Conservation (phyloP, 306 rosid species). For the Fragaria vesca region DNA sequence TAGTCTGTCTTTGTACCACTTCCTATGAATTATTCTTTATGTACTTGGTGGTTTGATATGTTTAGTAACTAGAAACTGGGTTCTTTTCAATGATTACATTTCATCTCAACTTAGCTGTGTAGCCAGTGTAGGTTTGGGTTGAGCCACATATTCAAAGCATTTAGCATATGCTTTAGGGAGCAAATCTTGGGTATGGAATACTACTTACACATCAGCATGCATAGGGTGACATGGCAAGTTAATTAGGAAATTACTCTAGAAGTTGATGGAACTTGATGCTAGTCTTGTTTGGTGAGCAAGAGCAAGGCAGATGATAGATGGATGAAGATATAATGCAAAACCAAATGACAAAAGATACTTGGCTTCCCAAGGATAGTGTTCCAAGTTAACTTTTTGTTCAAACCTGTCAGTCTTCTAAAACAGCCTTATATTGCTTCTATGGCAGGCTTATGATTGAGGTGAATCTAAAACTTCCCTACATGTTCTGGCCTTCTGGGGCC, state of each 20-base stretch:
- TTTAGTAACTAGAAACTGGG: not conserved
- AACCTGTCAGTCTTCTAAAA: slow-evolving; percentile 80
- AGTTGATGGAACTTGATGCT: slow-evolving; percentile 13
- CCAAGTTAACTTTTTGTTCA: slow-evolving; percentile 77
- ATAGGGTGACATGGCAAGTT: slow-evolving; percentile 37
- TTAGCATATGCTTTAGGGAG: slow-evolving; percentile 2
- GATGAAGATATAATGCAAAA: slow-evolving; percentile 33
- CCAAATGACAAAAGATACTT: slow-evolving; percentile 66
- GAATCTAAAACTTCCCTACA: slow-evolving; percentile 73
- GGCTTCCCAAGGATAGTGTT: slow-evolving; percentile 85
- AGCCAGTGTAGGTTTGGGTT: not conserved
- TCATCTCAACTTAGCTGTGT: slow-evolving; percentile 1
- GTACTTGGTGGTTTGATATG: not conserved
- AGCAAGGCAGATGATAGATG: slow-evolving; percentile 50
- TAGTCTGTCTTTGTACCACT: not conserved
- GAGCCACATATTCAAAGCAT: slow-evolving; percentile 6
- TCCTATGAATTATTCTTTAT: not conserved
- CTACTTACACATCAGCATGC: slow-evolving; percentile 40
- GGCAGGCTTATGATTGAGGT: slow-evolving; percentile 76
- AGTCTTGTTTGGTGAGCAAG: slow-evolving; percentile 63
- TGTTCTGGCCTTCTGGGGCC: slow-evolving; percentile 43
- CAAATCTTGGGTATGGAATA: slow-evolving; percentile 2
- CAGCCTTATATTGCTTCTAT: slow-evolving; percentile 79
- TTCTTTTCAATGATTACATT: not conserved
- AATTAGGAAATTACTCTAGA: slow-evolving; percentile 19